Conservation (phyloP, 805 yeast genomes). For the Kuraishia capsulata region DNA sequence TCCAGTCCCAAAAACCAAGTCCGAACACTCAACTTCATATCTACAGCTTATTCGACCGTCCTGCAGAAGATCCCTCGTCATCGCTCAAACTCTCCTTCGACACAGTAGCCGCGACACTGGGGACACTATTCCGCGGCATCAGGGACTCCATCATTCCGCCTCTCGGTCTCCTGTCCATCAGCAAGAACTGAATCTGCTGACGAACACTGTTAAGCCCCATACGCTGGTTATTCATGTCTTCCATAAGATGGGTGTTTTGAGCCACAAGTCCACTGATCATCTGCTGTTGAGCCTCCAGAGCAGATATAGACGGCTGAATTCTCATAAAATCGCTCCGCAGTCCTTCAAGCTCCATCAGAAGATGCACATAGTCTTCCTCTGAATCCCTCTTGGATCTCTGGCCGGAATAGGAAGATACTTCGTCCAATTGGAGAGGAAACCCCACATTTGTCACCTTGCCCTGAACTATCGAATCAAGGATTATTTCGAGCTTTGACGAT, state of each 20-base stretch:
- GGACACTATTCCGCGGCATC: not conserved
- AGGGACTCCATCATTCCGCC: constrained; percentile 1
- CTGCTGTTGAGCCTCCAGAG: constrained; percentile 16
- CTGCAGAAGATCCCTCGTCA: not conserved
- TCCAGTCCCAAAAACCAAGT: no score
- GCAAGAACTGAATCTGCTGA: constrained; percentile 40
- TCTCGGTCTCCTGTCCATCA: constrained; percentile 30
- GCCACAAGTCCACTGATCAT: constrained; percentile 12
- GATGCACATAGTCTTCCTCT: constrained; percentile 17
- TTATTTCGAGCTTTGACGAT: constrained; percentile 33
- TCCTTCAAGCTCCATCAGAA: constrained; percentile 33
- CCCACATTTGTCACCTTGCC: constrained; percentile 45
- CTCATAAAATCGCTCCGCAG: constrained; percentile 31
- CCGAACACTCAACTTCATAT: no score
- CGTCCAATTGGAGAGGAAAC: constrained; percentile 36
- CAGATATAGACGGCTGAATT: constrained; percentile 13
- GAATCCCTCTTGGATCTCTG: constrained; percentile 8
- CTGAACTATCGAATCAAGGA: constrained; percentile 36
- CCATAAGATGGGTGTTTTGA: constrained; percentile 26
- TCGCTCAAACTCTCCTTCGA: not conserved
- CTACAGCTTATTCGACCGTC: not conserved
- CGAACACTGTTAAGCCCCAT: constrained; percentile 33
- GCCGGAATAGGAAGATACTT: constrained; percentile 17
- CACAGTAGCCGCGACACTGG: no score
- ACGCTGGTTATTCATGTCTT: constrained; percentile 37